Base-by-base conservation (phyloP, 1,284 basidiomycete genomes). In the Hymenochaete sp. region DNA sequence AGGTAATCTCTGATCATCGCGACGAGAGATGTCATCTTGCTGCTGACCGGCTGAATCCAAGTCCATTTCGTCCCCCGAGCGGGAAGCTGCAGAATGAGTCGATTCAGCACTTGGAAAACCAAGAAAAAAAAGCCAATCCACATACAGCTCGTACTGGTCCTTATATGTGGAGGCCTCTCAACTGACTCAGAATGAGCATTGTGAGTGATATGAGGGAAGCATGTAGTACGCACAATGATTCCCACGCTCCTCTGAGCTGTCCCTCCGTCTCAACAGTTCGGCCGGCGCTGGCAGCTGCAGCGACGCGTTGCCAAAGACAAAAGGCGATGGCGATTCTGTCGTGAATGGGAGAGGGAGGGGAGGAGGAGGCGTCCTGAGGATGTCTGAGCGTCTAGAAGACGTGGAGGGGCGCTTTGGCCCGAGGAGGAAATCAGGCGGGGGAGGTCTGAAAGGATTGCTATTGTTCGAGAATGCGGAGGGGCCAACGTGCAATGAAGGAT, bases 401-500 rank as follows among this genome's bases (percentile, higher is more conserved):
- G 57, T 52, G 27, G 57, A 55, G 14, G 57, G n/a, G n/a, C n/a
- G n/a, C n/a, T n/a, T n/a, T 47, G 16, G 43, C 33, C 16, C 22
- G 19, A 18, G 42, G 13, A 14, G 42, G 44, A 45, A 54, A 27
- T 47, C 56, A 27, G 41, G 48, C 43, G 37, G 49, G 45, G 45
- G 40, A 41, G 53, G 54, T 24, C 53, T n/a, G n/a, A n/a, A 48
- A 31, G 47, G 36, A 53, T 53, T 44, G 9, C 32, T 35, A 26
- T 59, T 57, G 53, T 59, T 48, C 51, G 53, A 45, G 62, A 51
- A 52, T 57, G 56, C 10, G 62, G 59, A 21, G 65, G 57, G 13
- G 74, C 68, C 33, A 45, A 77, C 76, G 62, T 84, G 82, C 43
- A 86, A 69, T 38, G 79, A 79, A 2, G 83, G 84, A 65, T 87